Base-by-base conservation (phyloP, 371 early-diverging fungal species). In the Fennellomyces sp. region DNA sequence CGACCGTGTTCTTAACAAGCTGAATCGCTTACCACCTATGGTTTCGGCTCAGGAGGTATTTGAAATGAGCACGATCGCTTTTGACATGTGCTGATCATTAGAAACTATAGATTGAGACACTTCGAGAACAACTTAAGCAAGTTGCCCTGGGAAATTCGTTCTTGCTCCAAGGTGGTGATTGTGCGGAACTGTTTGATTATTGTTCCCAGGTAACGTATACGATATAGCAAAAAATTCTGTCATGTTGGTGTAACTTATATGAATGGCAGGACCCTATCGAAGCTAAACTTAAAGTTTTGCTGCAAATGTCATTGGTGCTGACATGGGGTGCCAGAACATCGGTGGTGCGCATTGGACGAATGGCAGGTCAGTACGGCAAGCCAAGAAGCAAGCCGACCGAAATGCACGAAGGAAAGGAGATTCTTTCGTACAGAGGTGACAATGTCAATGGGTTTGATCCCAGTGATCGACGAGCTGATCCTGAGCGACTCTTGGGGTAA, bases 351-450 rank as follows among this genome's bases (percentile, higher is more conserved):
- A 95, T 98, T 63, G 98, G 95, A 15, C 89, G 98, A 56, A 97
- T 98, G 96, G 97, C 94, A 19, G 98, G 94, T 4, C 94, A 94
- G 80, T 97, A 97, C 74, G 98, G 97, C 38, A 97, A 97, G 82
- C 98, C 98, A 27, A 87, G 98, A 52, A 94, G 94, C 30, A 93
- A 88, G 71, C 92, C 95, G 2, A 93, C 86, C 27, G 98, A 97
- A 69, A 88, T 87, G 67, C 70, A 92, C 45, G 84, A 95, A 69
- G 98, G 97, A 50, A 73, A 85, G 49, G 89, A 91, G 61, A 77
- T 95, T 64, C 80, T 84, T 72, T 47, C 39, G 42, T 61, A 31
- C 63, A 81, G 86, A 65, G 98, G 98, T 55, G 98, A 97, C 80
- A 97, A 95, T 73, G 93, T 98, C 51, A 98, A 98, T 79, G 96